Evolutionary conservation across 345 rosid species (phyloP).

Genomic region (Excoecaria cochinchinensis): DNA sequence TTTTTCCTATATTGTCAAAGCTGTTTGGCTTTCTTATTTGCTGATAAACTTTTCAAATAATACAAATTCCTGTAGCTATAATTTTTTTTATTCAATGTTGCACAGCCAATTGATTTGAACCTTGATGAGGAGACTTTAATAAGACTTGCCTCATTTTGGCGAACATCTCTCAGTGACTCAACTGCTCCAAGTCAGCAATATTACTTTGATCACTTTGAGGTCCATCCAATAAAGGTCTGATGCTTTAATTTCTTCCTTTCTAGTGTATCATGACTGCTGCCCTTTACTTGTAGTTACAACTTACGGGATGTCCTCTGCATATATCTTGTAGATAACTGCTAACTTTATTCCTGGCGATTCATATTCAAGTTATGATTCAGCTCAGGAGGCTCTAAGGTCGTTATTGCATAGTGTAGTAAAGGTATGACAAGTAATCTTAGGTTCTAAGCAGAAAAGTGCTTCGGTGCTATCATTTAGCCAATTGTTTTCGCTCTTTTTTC

Average conservation of each 20-base stretch:
- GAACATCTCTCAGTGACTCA: constrained; percentile 74
- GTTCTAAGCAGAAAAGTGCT: constrained; percentile 14
- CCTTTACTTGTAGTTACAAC: constrained; percentile 8
- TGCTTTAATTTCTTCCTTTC: constrained; percentile 16
- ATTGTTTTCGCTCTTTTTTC: constrained; percentile 16
- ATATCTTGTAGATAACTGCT: constrained; percentile 52
- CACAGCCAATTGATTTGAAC: constrained; percentile 83
- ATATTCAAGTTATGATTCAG: constrained; percentile 80
- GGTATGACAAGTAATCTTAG: constrained; percentile 39
- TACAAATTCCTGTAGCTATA: constrained; percentile 8
- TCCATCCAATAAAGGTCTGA: constrained; percentile 89
- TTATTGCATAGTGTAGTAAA: constrained; percentile 88
- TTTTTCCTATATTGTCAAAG: constrained; percentile 8
- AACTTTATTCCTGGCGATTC: constrained; percentile 85
- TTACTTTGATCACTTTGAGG: constrained; percentile 91
- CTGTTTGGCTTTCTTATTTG: constrained; percentile 2
- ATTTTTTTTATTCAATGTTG: constrained; percentile 23
- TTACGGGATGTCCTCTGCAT: constrained; percentile 25
- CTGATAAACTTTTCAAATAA: background rate
- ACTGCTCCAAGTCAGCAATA: constrained; percentile 65
- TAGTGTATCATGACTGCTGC: background rate
- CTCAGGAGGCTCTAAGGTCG: constrained; percentile 87
- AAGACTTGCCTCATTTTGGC: constrained; percentile 85
- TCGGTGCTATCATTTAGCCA: constrained; percentile 17
- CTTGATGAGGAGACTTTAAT: constrained; percentile 87